Evolutionary conservation across 2,329 filamentous ascomycete genomes (phyloP), one percentile per base, ranked within the genome.

Genomic region (Dothideomycetes sp.): DNA sequence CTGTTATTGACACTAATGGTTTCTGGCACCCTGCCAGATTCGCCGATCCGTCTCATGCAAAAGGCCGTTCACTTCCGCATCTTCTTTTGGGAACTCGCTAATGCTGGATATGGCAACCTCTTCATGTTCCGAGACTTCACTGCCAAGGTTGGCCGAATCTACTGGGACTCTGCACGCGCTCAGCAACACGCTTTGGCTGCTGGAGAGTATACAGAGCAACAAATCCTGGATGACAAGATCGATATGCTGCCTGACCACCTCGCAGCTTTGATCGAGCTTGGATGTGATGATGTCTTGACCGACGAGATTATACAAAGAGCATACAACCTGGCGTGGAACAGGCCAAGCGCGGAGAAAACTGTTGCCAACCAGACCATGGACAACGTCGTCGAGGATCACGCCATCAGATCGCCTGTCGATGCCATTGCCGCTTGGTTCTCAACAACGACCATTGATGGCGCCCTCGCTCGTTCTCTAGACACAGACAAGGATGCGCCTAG

Each of bases 351-450:
- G 2, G 69, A 84, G 51, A 77, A 79, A 19, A 72, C 78, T 0
- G 64, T 70, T 32, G 66, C 72, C 3, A 81, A 84, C 46, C 77
- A 81, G 38, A 77, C 83, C 35, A 82, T 93, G 70, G 83, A 93
- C 54, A 72, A 75, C 4, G 85, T 94, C 1, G 83, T 91, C 3
- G 83, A 91, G 43, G 89, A 95, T 52, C 76, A 77, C 38, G 81
- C 86, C 3, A 84, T 95, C 44, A 77, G 83, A 38, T 91, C 85
- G 14, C 85, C 88, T 0, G 74, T 95, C 48, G 89, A 95, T 59
- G 87, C 86, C 10, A 76, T 95, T 37, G 85, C 88, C 5, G 85
- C 88, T 2, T 95, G 88, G 88, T 91, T 80, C 67, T 93, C 88
- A 1, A 85, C 77, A 47, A 70, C 81, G 40, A 69, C 76, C 10